Evolutionary conservation across 139 green algal species (phyloP).

Genomic region (Micractinium sp.): DNA sequence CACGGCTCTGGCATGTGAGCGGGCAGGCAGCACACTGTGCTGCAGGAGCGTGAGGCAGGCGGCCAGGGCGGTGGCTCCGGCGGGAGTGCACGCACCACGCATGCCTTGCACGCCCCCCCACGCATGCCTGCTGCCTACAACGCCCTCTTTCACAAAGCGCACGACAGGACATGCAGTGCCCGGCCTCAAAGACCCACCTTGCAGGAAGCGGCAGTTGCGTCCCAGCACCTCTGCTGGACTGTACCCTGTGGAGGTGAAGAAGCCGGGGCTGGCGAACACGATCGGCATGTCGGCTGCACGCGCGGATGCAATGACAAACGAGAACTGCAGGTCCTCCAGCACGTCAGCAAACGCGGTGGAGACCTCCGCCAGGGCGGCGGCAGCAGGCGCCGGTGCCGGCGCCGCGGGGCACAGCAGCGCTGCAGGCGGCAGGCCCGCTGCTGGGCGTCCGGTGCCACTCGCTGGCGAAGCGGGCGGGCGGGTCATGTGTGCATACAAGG

Average conservation of each 20-base stretch:
- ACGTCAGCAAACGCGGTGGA: conserved; percentile 2
- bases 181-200: conserved; percentile 38
- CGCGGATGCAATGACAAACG: conserved; percentile 41
- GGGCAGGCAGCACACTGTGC: background rate
- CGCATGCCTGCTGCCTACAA: background rate
- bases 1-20: background rate
- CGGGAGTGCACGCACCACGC: too few species aligned
- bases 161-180: background rate
- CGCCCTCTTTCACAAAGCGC: background rate
- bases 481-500: too few species aligned
- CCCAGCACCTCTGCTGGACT: conserved; percentile 63
- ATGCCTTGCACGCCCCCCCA: background rate
- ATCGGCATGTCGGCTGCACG: conserved; percentile 64
- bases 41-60: background rate
- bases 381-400: too few species aligned
- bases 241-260: conserved; percentile 69
- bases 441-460: too few species aligned
- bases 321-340: conserved; percentile 22
- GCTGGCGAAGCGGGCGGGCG: too few species aligned
- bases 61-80: too few species aligned
- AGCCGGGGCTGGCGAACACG: conserved; percentile 60
- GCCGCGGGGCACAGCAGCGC: background rate
- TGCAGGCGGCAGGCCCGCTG: background rate
- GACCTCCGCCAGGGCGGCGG: background rate
- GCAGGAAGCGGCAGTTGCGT: conserved; percentile 76